Conservation (phyloP, 768 basidiomycete species). For the Kwoniella heveanensis region DNA sequence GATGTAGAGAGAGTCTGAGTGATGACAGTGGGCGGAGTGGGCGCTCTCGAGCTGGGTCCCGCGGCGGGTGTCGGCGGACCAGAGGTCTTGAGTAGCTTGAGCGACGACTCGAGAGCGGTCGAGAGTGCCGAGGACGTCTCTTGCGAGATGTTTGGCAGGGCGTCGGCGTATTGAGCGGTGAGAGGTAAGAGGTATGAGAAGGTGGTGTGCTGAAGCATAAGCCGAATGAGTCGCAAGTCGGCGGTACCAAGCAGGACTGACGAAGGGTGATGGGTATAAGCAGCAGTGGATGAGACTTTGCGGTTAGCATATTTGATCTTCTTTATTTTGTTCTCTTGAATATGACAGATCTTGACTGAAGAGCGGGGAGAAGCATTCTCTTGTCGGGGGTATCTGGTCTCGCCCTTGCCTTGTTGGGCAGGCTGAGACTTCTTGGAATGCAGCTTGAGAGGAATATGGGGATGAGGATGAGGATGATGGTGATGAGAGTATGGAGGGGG, state of each 20-base stretch:
- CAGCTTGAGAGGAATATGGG: no score
- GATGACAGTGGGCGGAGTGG: conserved; percentile 32
- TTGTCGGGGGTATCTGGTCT: no score
- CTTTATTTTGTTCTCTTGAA: neutral
- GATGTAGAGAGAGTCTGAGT: conserved; percentile 27
- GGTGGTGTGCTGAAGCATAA: conserved; percentile 23
- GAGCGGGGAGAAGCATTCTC: no score
- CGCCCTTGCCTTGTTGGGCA: no score
- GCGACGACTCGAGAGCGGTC: conserved; percentile 12
- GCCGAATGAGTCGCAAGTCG: conserved; percentile 32
- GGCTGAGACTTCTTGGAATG: no score
- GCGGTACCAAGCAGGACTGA: conserved; percentile 41
- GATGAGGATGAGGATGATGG: no score
- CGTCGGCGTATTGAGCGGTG: conserved; percentile 14
- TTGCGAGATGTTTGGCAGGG: conserved; percentile 3
- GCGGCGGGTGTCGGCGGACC: conserved; percentile 16
- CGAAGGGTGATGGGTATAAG: neutral
- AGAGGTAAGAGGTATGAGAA: conserved; percentile 22
- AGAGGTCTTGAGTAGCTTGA: conserved; percentile 24
- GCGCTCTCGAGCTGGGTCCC: conserved; percentile 19
- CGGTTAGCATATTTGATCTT: neutral
- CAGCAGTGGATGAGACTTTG: neutral
- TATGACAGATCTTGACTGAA: no score
- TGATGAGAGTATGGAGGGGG: no score
- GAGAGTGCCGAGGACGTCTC: conserved; percentile 6